Evolutionary conservation across 352 stramenopile species (phyloP), one percentile per base, ranked within the genome.

Genomic region (Hyaloperonospora arabidopsidis): DNA sequence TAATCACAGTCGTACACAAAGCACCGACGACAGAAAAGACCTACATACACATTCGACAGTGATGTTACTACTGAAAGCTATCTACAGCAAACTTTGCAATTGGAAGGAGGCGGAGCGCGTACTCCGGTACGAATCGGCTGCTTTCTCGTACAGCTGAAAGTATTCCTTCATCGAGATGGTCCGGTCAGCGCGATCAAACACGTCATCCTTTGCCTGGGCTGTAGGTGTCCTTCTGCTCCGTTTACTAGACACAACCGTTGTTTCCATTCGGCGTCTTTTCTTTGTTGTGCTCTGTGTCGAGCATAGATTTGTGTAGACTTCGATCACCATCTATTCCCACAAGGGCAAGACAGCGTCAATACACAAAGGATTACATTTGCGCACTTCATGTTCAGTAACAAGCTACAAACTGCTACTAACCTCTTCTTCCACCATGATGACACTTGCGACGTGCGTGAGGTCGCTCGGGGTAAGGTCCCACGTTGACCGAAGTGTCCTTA

Each of bases 1-100:
- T 91, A 89, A 52, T 93, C 76, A 45, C 83, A 93, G 59, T 93
- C 83, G 48, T 93, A 93, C 12, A 85, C 70, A 57, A 84, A 89
- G 58, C 83, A 93, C n/a, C 75, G 64, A 22, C 80, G 70, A 55
- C 83, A 93, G 32, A 91, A 89, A 25, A 93, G 65, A 44, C 73
- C 77, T 89, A 32, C 15, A 23, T 11, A 46, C 23, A 54, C 18
- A 51, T 11, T 25, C 8, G 45, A 28, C 17, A 47, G 25, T 29
- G 3, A 29, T 7, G 25, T 29, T 29, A 7, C 38, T 8, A 44
- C 17, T 18, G 15, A 22, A 2, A 44, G 38, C 38, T 44, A 44
- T 29, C 25, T 3, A 29, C 25, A 29, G 7, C 25, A 7, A 8
- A 7, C 25, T 29, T 8, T 29, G 25, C 25, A 29, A 29, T 29